Evolutionary conservation across 176 grass and related monocot species (phyloP).

Genomic region (Hyparrhenia diplandra): DNA sequence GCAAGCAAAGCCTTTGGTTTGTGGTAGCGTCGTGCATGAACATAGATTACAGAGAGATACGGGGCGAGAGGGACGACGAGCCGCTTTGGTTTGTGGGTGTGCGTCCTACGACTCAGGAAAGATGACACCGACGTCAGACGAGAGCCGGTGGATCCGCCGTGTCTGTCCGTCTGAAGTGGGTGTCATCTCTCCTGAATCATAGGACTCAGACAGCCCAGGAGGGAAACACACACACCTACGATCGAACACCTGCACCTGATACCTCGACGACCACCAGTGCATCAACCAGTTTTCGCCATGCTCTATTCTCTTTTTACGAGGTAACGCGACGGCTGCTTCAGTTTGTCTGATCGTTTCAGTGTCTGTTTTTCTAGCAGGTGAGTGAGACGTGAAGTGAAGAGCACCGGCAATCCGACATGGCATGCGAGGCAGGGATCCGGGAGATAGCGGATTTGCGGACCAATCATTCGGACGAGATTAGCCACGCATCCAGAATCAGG

Average conservation of each 20-base stretch:
- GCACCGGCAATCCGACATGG: no score
- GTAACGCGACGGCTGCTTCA: neutral
- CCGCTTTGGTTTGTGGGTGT: neutral
- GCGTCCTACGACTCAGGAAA: constrained; percentile 55
- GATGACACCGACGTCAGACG: constrained; percentile 50
- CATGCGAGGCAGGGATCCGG: neutral
- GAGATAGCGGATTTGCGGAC: no score
- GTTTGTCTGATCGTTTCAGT: neutral
- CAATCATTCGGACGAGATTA: no score
- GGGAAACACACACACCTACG: no score
- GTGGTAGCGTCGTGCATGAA: no score
- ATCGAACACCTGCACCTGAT: no score
- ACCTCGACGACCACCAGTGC: neutral
- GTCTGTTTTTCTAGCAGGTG: neutral
- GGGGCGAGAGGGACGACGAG: neutral
- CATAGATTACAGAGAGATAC: neutral
- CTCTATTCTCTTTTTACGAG: neutral
- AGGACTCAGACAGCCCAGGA: constrained; percentile 1
- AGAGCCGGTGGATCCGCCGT: neutral
- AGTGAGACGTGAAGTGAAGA: no score
- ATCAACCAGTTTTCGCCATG: neutral
- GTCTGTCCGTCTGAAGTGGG: constrained; percentile 1
- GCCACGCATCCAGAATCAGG: no score
- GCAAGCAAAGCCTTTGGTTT: neutral
- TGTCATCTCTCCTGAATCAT: constrained; percentile 51